Evolutionary conservation across 345 rosid genomes (phyloP).

Genomic region (Salix caprea): DNA sequence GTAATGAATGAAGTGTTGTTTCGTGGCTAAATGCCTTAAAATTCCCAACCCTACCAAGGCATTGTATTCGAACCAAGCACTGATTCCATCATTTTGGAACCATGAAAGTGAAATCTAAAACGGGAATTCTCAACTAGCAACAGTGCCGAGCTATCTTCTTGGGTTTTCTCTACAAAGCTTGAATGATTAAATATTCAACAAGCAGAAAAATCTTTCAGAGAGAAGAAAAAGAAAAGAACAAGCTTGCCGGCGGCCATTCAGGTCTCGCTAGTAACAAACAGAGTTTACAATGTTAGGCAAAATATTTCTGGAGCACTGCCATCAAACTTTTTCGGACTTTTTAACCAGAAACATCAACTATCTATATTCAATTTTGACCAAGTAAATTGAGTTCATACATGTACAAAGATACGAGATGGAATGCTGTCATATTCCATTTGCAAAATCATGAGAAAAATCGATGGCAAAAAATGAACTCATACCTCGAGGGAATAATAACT

Average conservation of each 20-base stretch:
- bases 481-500: constrained; percentile 15
- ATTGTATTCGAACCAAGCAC: background rate
- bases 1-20: too few species aligned
- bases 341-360: background rate
- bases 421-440: constrained; percentile 4
- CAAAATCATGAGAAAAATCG: background rate
- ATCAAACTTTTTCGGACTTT: background rate
- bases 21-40: too few species aligned
- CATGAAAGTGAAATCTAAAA: too few species aligned
- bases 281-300: background rate
- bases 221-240: background rate
- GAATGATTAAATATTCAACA: background rate
- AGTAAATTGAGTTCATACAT: background rate
- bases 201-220: background rate
- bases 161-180: background rate
- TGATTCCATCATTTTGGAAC: background rate
- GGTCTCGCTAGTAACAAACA: background rate
- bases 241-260: background rate
- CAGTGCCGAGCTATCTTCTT: background rate
- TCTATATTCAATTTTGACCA: background rate
- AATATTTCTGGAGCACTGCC: background rate
- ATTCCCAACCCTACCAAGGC: too few species aligned
- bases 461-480: constrained; percentile 24
- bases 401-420: constrained; percentile 11
- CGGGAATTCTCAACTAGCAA: background rate